Evolutionary conservation across 352 stramenopile genomes (phyloP), one percentile per base, ranked within the genome.

Genomic region (Phytopythium oedochilum): DNA sequence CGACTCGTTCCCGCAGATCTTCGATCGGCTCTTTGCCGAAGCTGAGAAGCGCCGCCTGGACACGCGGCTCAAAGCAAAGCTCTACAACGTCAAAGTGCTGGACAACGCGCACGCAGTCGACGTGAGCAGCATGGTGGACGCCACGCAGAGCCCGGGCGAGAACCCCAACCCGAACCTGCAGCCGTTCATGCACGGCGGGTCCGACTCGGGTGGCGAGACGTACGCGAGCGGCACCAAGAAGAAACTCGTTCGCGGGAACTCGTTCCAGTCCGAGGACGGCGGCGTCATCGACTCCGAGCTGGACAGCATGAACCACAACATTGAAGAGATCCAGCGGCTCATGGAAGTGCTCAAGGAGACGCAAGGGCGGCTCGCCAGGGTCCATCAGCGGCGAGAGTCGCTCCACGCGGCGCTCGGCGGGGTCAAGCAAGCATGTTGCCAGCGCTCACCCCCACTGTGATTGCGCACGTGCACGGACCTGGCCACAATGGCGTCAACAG

Each of bases 81-180:
- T 84, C 14, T 78, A 73, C 59, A 80, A 78, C 46, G 71, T 87
- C 20, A 80, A 82, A 45, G 69, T 87, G n/a, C 67, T 87, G n/a
- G 76, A 87, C 48, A 87, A 87, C 15, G 71, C 71, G 2, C 76
- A 87, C 47, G 68, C 70, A 17, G 73, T 87, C 6, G 71, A 83
- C 26, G 71, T 82, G 44, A 82, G 65, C 38, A 73, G 65, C 34
- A 79, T 87, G 32, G 71, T 78, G 34, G 64, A 87, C 15, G 57
- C 54, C 14, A 32, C 69, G 3, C 35, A 61, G n/a, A 52, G 53
- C 18, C 22, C 22, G 17, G 69, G 57, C 34, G 60, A 59, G 15
- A 68, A 57, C 40, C 47, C 48, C 18, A 72, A 65, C n/a, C 47
- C 48, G 18, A 68, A 65, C 18, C 50, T 61, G 10, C 55, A 76